Evolutionary conservation across 1,284 basidiomycete species (phyloP), one percentile per base, ranked within the genome.

Genomic region (Papiliotrema fonsecae): DNA sequence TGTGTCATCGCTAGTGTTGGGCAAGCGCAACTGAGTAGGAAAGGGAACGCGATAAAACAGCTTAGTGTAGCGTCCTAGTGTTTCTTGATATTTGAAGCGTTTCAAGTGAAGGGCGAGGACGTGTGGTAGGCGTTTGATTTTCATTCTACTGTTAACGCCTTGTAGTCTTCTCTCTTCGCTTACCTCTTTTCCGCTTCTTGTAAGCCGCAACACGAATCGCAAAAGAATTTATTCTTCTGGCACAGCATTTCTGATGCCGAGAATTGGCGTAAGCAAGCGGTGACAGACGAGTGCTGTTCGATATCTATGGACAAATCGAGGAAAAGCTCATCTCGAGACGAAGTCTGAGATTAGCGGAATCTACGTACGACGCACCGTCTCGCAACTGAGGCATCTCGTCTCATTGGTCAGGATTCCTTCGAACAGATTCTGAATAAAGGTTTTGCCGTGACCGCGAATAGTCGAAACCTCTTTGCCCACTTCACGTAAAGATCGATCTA

Each of bases 211-310:
- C 94, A 98, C 16, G 85, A 83, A 73, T 98, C 96, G 70, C 94
- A 98, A 73, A 92, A 97, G 73, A 97, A 98, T 76, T 97, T 98
- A 79, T 98, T 97, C 69, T 84, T 87, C 66, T 93, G 88, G 62
- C 90, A 93, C 18, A 98, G 81, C 92, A 97, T 98, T 75, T 98
- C 96, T 68, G 87, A 90, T 34, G 92, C 91, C 62, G 90, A 94
- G 70, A 98, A 98, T 69, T 94, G 89, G 40, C 91, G 82, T 45
- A 98, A 80, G 72, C 94, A 97, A 6, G 92, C 87, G 0, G 93
- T 94, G 45, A 98, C 84, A 55, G 89, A 94, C 3, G 90, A 87
- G 74, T 97, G 94, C 72, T 94, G 89, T 68, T 97, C 91, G 57
- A 98, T 97, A 72, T 98, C 94, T 71, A 98, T 92, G 7, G 92